A percentile compares a stretch with the other conserved stretches of the same genome.
These are phyloP conservation scores for Hordeum marinum DNA, from an alignment of 176 grass and related monocot genomes.

Conservation along the genomic window DNA sequence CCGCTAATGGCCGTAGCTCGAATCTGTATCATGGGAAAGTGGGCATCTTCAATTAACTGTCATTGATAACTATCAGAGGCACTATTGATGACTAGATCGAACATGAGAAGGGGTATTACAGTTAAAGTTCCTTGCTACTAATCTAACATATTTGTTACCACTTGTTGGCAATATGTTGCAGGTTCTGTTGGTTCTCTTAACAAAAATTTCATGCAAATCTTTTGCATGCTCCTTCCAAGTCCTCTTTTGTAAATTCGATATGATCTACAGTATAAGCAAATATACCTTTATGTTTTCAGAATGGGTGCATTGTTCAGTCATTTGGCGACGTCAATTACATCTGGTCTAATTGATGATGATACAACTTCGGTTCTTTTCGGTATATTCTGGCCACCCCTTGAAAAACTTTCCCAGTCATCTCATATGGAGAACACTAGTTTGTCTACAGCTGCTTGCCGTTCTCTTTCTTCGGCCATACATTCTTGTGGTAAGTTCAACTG, in stretches of 20 bases:
- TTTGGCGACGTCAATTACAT: constrained; percentile 39
- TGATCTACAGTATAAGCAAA: background rate
- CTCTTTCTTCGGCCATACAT: constrained; percentile 78
- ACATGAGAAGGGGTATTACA: background rate
- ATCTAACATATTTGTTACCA: background rate
- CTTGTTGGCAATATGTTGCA: background rate
- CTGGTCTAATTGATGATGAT: constrained; percentile 69
- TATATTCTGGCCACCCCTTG: constrained; percentile 87
- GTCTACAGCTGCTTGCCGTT: constrained; percentile 77
- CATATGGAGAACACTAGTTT: constrained; percentile 84
- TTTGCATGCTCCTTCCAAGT: background rate
- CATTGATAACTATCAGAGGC: background rate
- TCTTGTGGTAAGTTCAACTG: constrained; percentile 59
- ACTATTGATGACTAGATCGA: background rate
- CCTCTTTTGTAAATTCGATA: background rate
- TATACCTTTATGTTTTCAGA: constrained; percentile 43
- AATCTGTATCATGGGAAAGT: background rate
- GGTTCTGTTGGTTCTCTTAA: background rate
- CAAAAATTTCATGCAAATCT: background rate
- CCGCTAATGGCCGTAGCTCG: background rate
- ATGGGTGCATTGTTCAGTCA: constrained; percentile 81
- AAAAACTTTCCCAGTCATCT: constrained; percentile 71
- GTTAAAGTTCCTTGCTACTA: background rate
- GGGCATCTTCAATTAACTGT: background rate
- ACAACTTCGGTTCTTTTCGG: constrained; percentile 63